Base-by-base conservation (phyloP, 176 grass and related monocot genomes). In the Pharus latifolius region DNA sequence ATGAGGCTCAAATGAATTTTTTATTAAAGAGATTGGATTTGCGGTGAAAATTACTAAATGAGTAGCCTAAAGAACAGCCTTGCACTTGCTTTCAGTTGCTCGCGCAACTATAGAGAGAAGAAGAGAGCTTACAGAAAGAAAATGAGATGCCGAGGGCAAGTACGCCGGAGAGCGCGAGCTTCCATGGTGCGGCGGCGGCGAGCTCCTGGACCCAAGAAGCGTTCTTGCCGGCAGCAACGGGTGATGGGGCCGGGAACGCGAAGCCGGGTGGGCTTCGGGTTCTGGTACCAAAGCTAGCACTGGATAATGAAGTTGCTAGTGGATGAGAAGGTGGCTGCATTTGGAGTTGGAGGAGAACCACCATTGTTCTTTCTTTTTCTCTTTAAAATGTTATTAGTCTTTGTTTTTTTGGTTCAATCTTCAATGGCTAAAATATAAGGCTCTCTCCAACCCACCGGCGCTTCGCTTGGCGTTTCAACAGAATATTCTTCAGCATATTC, bases 111-210 rank as follows among this genome's bases (percentile, higher is more conserved):
- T 8, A 0, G 6, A 28, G 41, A 18, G 16, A 35, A 45, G 30
- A 40, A 19, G 32, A 42, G 13, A 41, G 44, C 65, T 76, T 77
- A 87, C 88, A 79, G 37, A 56, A 85, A 30, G 76, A 71, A 29
- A 94, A 82, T 65, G 76, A 94, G 2, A 86, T 31, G 51, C 76
- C 69, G 70, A 94, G 24, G 22, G 86, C 86, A 3, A 94, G 27
- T 29, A 76, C 56, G 28, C 66, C 61, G 41, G 75, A 81, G 70
- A 84, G 25, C 7, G 67, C 24, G 18, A 78, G 43, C 42, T 83
- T 85, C 86, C 88, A 72, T 19, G 86, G 67, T 34, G 67, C 78
- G 11, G 65, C 28, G 18, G 17, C 47, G 3, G 10, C 7, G 32
- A 46, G 11, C 29, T 72, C 25, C 2, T 8, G 49, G 1, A 26